Percentiles rank a stretch among this genome's conserved stretches.
Evolutionary conservation across 176 grass and related monocot species (phyloP).

Genomic region (Carex cristatella): DNA sequence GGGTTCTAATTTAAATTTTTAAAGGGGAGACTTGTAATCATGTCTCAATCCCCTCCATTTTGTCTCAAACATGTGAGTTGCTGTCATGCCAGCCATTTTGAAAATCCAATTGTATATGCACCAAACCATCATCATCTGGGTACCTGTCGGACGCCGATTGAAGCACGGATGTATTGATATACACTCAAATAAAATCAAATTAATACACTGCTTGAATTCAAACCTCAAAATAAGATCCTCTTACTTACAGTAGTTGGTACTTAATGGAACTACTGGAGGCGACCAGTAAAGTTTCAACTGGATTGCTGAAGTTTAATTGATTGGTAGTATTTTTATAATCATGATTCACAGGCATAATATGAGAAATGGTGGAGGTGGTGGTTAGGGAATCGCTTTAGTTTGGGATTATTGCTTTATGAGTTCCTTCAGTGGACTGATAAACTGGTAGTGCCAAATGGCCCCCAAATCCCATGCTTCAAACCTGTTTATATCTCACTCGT

Average conservation of each 20-base stretch:
- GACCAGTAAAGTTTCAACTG: neutral
- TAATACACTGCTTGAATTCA: neutral
- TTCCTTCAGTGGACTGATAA: neutral
- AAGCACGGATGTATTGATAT: neutral
- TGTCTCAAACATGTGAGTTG: slow-evolving; percentile 4
- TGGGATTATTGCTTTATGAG: slow-evolving; percentile 11
- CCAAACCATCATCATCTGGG: slow-evolving; percentile 7
- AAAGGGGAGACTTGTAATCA: neutral
- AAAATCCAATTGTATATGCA: slow-evolving; percentile 14
- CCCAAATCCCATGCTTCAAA: neutral
- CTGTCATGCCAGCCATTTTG: slow-evolving; percentile 17
- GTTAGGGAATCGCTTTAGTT: slow-evolving; percentile 17
- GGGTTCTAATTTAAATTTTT: neutral
- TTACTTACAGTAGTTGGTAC: neutral
- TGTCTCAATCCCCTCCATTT: slow-evolving; percentile 15
- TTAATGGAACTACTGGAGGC: neutral
- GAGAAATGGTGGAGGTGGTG: slow-evolving; percentile 19
- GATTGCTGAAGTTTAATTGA: neutral
- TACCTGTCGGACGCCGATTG: neutral
- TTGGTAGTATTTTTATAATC: neutral
- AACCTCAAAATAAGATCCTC: neutral
- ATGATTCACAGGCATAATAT: slow-evolving; percentile 28
- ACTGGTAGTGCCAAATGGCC: neutral
- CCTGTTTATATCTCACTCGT: neutral
- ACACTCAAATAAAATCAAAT: neutral